Percentiles rank a stretch among this genome's conserved stretches.
These are phyloP conservation scores for Halenospora varia DNA, from an alignment of 495 filamentous ascomycete genomes.

Conservation along the genomic window DNA sequence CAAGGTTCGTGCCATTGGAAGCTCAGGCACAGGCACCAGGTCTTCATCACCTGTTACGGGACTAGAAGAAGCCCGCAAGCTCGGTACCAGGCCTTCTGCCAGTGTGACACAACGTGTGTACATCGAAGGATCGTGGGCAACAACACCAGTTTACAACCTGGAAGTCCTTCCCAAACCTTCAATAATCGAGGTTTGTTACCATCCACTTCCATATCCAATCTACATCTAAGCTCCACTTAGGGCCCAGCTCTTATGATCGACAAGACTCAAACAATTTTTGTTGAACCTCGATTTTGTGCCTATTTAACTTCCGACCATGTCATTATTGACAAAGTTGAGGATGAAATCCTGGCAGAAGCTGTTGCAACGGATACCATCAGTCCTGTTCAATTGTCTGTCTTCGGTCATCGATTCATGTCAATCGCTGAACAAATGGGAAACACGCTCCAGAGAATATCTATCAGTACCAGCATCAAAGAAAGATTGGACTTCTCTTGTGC, in stretches of 20 bases:
- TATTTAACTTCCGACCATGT: constrained; percentile 4
- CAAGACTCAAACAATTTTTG: constrained; percentile 24
- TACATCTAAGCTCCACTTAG: constrained; percentile 6
- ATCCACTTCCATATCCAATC: constrained; percentile 5
- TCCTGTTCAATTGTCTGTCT: constrained; percentile 28
- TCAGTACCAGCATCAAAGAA: constrained; percentile 42
- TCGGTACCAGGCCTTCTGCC: background rate
- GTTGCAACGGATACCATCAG: constrained; percentile 15
- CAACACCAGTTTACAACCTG: background rate
- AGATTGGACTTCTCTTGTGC: constrained; percentile 11
- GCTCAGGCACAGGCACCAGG: background rate
- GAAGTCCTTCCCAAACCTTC: background rate
- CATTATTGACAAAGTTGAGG: constrained; percentile 11
- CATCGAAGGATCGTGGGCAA: background rate
- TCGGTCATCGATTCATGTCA: constrained; percentile 33
- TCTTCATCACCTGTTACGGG: background rate
- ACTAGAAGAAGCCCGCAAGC: background rate
- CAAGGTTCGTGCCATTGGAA: constrained; percentile 40
- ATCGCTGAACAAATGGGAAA: constrained; percentile 45
- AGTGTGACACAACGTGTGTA: background rate
- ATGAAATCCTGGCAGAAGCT: background rate
- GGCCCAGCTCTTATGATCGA: constrained; percentile 25
- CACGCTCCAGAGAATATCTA: constrained; percentile 36
- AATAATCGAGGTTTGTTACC: no score
- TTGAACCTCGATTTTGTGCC: constrained; percentile 10